phyloP scores from a whole-genome alignment of 2,329 filamentous ascomycete species.

The Annulohypoxylon truncatum region DNA sequence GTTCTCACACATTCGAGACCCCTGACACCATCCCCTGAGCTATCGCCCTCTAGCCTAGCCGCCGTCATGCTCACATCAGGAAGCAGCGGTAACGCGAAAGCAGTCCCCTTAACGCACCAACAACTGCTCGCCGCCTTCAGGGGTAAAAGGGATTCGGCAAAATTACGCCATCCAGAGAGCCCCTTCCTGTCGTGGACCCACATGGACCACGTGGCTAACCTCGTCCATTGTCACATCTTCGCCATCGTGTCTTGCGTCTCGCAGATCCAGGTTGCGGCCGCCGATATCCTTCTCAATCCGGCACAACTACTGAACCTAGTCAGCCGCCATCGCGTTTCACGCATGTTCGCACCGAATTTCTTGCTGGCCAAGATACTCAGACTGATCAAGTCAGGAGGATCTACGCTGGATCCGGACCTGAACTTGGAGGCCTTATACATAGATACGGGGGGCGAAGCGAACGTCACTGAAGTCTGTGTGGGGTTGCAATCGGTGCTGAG shows the following conservation, averaged over 20 bases:
- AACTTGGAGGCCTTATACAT: slow-evolving; percentile 47
- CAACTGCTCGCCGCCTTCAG: slow-evolving; percentile 57
- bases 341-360: slow-evolving; percentile 59
- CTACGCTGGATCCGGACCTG: slow-evolving; percentile 44
- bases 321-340: slow-evolving; percentile 55
- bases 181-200: slow-evolving; percentile 62
- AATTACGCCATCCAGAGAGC: slow-evolving; percentile 45
- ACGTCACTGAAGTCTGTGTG: slow-evolving; percentile 51
- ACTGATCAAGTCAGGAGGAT: slow-evolving; percentile 29
- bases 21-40: slow-evolving; percentile 3
- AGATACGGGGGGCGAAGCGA: slow-evolving; percentile 61
- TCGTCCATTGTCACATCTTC: slow-evolving; percentile 64
- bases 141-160: slow-evolving; percentile 52
- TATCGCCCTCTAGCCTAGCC: slow-evolving; percentile 38
- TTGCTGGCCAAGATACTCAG: slow-evolving; percentile 46
- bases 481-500: slow-evolving; percentile 46
- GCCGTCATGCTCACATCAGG: slow-evolving; percentile 65
- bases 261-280: slow-evolving; percentile 60
- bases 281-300: slow-evolving; percentile 56
- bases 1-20: slow-evolving; percentile 8
- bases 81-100: slow-evolving; percentile 63
- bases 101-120: slow-evolving; percentile 57
- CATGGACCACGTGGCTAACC: slow-evolving; percentile 65
- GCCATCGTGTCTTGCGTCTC: slow-evolving; percentile 54
- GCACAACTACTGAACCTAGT: slow-evolving; percentile 54